phyloP scores from a whole-genome alignment of 257 asterid genomes.

The Vinca minor region DNA sequence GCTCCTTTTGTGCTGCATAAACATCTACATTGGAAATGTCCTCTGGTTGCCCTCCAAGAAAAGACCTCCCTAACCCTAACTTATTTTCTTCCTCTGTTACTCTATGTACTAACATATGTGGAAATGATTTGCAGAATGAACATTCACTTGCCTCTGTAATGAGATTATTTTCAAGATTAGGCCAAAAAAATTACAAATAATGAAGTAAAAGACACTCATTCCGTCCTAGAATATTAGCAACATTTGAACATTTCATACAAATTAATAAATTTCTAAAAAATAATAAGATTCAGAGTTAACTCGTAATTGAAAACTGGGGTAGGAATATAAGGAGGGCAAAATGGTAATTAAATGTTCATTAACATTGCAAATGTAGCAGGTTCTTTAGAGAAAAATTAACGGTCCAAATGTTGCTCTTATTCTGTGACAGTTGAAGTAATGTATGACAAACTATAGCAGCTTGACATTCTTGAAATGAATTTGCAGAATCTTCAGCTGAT shows the following conservation, averaged over 20 bases:
- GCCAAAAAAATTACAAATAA: background rate
- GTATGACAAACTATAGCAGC: background rate
- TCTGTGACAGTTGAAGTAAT: too few species aligned
- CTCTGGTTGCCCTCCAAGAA: slow-evolving; percentile 31
- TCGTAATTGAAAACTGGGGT: too few species aligned
- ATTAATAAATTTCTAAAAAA: too few species aligned
- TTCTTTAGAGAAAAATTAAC: too few species aligned
- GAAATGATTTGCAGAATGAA: slow-evolving; percentile 36
- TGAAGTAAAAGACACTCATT: background rate
- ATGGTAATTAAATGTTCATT: too few species aligned
- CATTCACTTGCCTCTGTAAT: slow-evolving; percentile 28
- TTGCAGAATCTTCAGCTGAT: background rate
- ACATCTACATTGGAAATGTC: slow-evolving; percentile 36
- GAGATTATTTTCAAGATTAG: background rate
- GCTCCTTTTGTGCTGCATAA: slow-evolving; percentile 61
- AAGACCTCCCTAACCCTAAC: slow-evolving; percentile 50
- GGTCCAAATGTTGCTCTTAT: too few species aligned
- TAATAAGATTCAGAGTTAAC: too few species aligned
- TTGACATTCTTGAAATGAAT: background rate
- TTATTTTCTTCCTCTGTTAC: slow-evolving; percentile 53
- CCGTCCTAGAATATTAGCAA: too few species aligned
- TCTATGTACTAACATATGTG: slow-evolving; percentile 38
- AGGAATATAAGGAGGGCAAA: too few species aligned
- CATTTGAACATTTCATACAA: too few species aligned
- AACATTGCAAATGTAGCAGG: too few species aligned